A percentile compares a stretch with the other conserved stretches of the same genome.
phyloP scores from a whole-genome alignment of 2,329 filamentous ascomycete genomes.

The Colletotrichum navitas region DNA sequence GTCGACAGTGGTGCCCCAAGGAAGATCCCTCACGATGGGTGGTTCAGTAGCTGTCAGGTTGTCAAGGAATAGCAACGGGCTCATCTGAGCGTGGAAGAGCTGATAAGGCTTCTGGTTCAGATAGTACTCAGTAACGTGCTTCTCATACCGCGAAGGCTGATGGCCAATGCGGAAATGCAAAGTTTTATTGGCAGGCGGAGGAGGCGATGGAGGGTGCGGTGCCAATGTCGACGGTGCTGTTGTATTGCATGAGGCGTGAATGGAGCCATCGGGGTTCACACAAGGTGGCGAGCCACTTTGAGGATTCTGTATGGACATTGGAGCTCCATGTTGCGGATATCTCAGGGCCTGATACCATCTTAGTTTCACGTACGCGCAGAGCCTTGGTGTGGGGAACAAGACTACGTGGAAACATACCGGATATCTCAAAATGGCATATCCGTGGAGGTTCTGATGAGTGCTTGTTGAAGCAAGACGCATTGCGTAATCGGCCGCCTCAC shows the following conservation, averaged over 20 bases:
- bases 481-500: conserved; percentile 61
- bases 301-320: conserved; percentile 18
- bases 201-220: background rate
- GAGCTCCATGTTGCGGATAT: conserved; percentile 20
- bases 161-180: conserved; percentile 17
- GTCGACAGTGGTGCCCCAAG: conserved; percentile 54
- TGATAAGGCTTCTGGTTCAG: conserved; percentile 29
- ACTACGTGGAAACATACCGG: background rate
- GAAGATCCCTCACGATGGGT: background rate
- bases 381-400: background rate
- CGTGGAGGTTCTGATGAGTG: conserved; percentile 66
- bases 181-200: conserved; percentile 5
- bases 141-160: conserved; percentile 21
- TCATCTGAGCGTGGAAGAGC: conserved; percentile 47
- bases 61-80: conserved; percentile 59
- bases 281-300: background rate
- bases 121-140: conserved; percentile 20
- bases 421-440: conserved; percentile 59
- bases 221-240: background rate
- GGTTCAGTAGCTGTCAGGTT: conserved; percentile 48
- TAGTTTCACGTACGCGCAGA: background rate
- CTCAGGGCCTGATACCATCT: conserved; percentile 8
- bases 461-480: conserved; percentile 65
- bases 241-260: conserved; percentile 2
- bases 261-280: conserved; percentile 10